phyloP scores from a whole-genome alignment of 2,329 filamentous ascomycete species.

The Alternaria brassicae region DNA sequence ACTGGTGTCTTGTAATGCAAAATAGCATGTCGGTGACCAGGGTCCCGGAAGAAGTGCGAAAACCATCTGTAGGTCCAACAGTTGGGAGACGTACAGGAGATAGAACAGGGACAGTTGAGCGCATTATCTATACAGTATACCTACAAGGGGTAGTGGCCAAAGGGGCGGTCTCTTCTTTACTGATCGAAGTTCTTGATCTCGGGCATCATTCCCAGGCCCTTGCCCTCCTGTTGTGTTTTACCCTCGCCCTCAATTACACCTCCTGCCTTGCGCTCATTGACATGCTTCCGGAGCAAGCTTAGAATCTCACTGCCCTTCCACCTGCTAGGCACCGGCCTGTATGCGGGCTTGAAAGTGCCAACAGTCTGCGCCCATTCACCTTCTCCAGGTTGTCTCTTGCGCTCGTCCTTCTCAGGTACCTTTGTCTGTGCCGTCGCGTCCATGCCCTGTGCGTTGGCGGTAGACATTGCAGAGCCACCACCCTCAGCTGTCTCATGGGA shows the following conservation, averaged over 20 bases:
- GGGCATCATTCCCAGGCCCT: conserved; percentile 60
- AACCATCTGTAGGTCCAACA: not conserved
- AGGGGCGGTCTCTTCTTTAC: conserved; percentile 14
- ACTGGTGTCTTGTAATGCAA: not conserved
- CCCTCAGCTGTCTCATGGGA: conserved; percentile 65
- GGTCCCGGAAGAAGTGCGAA: not conserved
- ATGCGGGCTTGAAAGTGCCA: conserved; percentile 91
- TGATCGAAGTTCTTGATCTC: conserved; percentile 57
- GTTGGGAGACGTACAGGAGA: not conserved
- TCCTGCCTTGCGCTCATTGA: conserved; percentile 71
- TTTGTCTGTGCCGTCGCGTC: conserved; percentile 53
- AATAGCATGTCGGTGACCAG: not conserved
- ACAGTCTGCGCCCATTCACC: conserved; percentile 98
- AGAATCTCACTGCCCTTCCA: conserved; percentile 88
- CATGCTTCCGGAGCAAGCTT: conserved; percentile 77
- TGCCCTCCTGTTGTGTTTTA: conserved; percentile 43
- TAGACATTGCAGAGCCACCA: conserved; percentile 54
- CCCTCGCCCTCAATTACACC: conserved; percentile 55
- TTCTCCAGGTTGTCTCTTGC: conserved; percentile 60
- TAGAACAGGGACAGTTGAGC: not conserved
- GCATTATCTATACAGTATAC: conserved; percentile 7
- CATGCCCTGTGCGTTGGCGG: conserved; percentile 55
- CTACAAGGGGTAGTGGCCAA: conserved; percentile 2
- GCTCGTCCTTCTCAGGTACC: conserved; percentile 54
- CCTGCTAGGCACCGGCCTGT: conserved; percentile 83